Evolutionary conservation across 2,329 filamentous ascomycete species (phyloP), one percentile per base, ranked within the genome.

Genomic region (Microthyrium microscopicum): DNA sequence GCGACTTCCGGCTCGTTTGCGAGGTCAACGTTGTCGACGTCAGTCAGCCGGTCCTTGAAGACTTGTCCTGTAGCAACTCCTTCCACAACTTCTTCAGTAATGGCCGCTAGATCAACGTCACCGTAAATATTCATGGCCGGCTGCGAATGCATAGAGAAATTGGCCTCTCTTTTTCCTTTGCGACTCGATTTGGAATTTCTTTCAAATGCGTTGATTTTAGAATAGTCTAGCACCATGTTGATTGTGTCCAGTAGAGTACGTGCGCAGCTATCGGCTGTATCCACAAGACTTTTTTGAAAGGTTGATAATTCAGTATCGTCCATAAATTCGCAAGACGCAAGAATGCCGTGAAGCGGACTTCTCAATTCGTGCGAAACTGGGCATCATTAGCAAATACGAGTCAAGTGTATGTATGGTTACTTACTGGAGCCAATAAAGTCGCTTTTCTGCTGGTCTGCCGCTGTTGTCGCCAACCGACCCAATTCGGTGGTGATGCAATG

Each of bases 361-460:
- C 62, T 51, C 5, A 69, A 49, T 39, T 70, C 66, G 41, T 69
- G 66, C 19, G 56, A 62, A 18, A 69, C 62, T 25, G n/a, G n/a
- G n/a, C n/a, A n/a, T 12, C 9, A 25, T 25, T 12, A 25, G 22
- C 22, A n/a, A n/a, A n/a, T n/a, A n/a, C n/a, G n/a, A n/a, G n/a
- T n/a, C n/a, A n/a, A n/a, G n/a, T n/a, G n/a, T n/a, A n/a, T n/a
- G n/a, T n/a, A n/a, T n/a, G n/a, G n/a, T n/a, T n/a, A n/a, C n/a
- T n/a, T n/a, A n/a, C n/a, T n/a, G 0, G 57, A 61, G 0, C 60
- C 58, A 12, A 70, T 57, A 27, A 70, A 64, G 9, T 66, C 62
- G 1, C 57, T 57, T 38, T 70, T 69, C 7, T 61, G 56, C 33
- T 56, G 55, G 24, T 66, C 60, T 4, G 54, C 50, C 6, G 47